These are phyloP conservation scores for Pyrenophora tritici-repentis DNA, from an alignment of 2,329 filamentous ascomycete species.

Conservation along the genomic window DNA sequence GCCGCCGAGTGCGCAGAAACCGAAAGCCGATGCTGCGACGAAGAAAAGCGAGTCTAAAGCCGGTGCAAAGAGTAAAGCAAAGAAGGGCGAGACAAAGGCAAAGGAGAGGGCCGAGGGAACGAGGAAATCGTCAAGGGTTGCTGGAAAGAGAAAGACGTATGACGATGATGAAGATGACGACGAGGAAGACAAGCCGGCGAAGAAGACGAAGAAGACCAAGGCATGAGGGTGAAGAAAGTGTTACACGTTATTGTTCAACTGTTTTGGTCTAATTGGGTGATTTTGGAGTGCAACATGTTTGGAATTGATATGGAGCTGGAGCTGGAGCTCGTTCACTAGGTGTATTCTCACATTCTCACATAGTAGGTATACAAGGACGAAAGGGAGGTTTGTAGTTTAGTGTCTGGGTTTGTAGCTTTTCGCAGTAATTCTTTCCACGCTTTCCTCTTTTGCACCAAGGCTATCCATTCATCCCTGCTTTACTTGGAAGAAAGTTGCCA, in stretches of 20 bases:
- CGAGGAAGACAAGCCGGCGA: constrained; percentile 18
- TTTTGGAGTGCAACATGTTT: no score
- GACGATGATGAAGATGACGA: constrained; percentile 20
- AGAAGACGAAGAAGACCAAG: constrained; percentile 29
- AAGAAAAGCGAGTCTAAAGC: constrained; percentile 24
- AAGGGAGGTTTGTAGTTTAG: no score
- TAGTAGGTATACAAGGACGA: no score
- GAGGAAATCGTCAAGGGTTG: constrained; percentile 24
- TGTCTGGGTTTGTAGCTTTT: background rate
- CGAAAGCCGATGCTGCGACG: constrained; percentile 24
- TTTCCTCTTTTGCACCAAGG: constrained; percentile 1
- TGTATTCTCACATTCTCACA: no score
- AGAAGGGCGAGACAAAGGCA: constrained; percentile 11
- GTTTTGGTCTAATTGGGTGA: no score
- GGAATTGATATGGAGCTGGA: no score
- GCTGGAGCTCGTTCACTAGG: no score
- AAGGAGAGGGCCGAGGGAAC: constrained; percentile 29
- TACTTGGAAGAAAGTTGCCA: background rate
- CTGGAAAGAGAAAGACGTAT: constrained; percentile 29
- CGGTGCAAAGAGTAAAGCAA: constrained; percentile 23
- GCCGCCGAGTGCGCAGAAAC: constrained; percentile 27
- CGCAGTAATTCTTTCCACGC: background rate
- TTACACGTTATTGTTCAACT: background rate
- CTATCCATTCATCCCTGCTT: constrained; percentile 5
- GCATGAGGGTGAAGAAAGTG: background rate